Conservation (phyloP, 129 eudicot genomes). For the Lactuca saligna region DNA sequence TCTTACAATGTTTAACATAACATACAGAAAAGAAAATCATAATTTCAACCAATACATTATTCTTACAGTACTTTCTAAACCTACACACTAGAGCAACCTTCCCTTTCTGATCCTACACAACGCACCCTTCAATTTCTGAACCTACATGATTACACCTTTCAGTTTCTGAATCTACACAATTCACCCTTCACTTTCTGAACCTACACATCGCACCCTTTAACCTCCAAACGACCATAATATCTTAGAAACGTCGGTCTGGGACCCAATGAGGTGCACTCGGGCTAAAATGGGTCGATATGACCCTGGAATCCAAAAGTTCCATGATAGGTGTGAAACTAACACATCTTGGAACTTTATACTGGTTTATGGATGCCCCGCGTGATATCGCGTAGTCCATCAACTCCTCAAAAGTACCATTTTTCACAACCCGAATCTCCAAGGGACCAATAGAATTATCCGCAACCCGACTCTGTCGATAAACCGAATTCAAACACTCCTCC, state of each 20-base stretch:
- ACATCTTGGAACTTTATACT: constrained; percentile 61
- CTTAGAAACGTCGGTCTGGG: constrained; percentile 37
- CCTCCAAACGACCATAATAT: neutral
- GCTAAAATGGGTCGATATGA: constrained; percentile 46
- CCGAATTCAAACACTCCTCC: constrained; percentile 53
- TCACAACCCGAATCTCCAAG: constrained; percentile 56
- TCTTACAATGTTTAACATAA: constrained; percentile 8
- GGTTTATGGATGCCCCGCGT: constrained; percentile 63
- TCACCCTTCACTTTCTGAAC: constrained; percentile 22
- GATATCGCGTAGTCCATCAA: constrained; percentile 64
- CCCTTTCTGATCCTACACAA: constrained; percentile 16
- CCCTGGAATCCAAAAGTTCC: constrained; percentile 55
- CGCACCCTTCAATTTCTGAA: constrained; percentile 13
- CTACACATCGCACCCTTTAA: constrained; percentile 23
- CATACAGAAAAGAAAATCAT: constrained; percentile 14
- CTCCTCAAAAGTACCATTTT: constrained; percentile 55
- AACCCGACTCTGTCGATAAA: constrained; percentile 52
- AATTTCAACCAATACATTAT: constrained; percentile 27
- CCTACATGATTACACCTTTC: constrained; percentile 22
- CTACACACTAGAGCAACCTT: constrained; percentile 17
- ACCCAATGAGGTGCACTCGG: constrained; percentile 35
- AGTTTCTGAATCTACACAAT: neutral
- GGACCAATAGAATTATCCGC: constrained; percentile 69
- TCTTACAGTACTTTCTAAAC: constrained; percentile 34
- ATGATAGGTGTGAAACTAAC: constrained; percentile 56